These are phyloP conservation scores for Linum tenue DNA, from an alignment of 345 rosid species.

Conservation along the genomic window DNA sequence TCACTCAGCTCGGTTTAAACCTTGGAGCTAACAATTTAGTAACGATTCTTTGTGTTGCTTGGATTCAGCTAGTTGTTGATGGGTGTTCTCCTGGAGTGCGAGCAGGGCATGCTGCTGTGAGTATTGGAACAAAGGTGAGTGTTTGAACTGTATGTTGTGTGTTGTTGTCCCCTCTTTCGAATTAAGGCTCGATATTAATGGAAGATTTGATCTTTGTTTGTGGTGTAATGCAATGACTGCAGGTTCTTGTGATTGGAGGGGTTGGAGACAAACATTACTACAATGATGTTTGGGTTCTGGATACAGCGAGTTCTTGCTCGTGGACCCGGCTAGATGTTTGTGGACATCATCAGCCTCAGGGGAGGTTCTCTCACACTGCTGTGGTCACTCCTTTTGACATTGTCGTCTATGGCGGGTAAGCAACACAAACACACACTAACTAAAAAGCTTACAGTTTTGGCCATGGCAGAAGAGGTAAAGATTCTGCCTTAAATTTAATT, in stretches of 20 bases:
- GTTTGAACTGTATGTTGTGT: background rate
- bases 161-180: background rate
- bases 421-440: background rate
- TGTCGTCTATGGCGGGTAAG: slow-evolving; percentile 60
- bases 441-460: background rate
- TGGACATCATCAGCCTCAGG: slow-evolving; percentile 63
- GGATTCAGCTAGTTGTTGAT: slow-evolving; percentile 35
- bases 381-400: slow-evolving; percentile 36
- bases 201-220: too few relatives aligned
- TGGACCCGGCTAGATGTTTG: slow-evolving; percentile 45
- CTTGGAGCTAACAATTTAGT: too few relatives aligned
- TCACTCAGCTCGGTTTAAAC: too few relatives aligned
- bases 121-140: slow-evolving; percentile 47
- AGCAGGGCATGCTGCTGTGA: slow-evolving; percentile 68
- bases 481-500: background rate
- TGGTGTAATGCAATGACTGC: slow-evolving; percentile 3
- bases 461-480: too few relatives aligned
- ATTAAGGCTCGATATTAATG: background rate
- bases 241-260: slow-evolving; percentile 64
- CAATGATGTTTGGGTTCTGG: slow-evolving; percentile 62
- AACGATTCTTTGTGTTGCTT: background rate
- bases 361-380: slow-evolving; percentile 71
- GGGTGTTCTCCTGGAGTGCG: slow-evolving; percentile 54
- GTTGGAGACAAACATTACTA: slow-evolving; percentile 65
- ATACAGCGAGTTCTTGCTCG: slow-evolving; percentile 20